Evolutionary conservation across 83 land plant species (phyloP).

Genomic region (Thuja plicata): DNA sequence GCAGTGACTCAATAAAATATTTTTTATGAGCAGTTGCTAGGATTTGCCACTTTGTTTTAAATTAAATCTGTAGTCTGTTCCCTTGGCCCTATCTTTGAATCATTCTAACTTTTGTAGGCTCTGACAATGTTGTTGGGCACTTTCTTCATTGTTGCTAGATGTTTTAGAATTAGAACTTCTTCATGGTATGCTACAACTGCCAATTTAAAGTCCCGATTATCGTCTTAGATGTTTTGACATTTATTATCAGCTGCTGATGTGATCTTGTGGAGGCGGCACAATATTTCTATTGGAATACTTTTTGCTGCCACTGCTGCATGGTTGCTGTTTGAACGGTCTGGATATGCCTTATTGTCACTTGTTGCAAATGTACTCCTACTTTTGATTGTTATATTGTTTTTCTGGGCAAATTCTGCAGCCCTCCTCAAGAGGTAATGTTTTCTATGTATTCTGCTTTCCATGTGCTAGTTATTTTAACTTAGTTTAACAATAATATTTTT

Average conservation of each 20-base stretch:
- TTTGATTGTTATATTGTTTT: slow-evolving; percentile 43
- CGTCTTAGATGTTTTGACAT: neutral
- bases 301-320: slow-evolving; percentile 43
- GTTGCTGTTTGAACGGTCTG: slow-evolving; percentile 67
- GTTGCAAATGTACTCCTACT: slow-evolving; percentile 54
- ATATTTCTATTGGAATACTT: slow-evolving; percentile 51
- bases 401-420: slow-evolving; percentile 67
- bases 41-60: neutral
- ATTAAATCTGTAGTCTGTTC: neutral
- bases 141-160: neutral
- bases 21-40: too few species aligned
- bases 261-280: slow-evolving; percentile 63
- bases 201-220: neutral
- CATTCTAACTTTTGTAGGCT: neutral
- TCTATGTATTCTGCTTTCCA: neutral
- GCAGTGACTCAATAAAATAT: neutral
- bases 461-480: neutral
- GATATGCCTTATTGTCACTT: slow-evolving; percentile 54
- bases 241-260: slow-evolving; percentile 75
- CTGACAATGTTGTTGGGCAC: neutral
- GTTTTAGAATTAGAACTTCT: neutral
- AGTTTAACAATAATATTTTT: neutral
- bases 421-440: slow-evolving; percentile 41
- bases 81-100: neutral
- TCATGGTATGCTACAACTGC: neutral